These are phyloP conservation scores for Coniophora puteana DNA, from an alignment of 1,284 basidiomycete species.

Conservation along the genomic window DNA sequence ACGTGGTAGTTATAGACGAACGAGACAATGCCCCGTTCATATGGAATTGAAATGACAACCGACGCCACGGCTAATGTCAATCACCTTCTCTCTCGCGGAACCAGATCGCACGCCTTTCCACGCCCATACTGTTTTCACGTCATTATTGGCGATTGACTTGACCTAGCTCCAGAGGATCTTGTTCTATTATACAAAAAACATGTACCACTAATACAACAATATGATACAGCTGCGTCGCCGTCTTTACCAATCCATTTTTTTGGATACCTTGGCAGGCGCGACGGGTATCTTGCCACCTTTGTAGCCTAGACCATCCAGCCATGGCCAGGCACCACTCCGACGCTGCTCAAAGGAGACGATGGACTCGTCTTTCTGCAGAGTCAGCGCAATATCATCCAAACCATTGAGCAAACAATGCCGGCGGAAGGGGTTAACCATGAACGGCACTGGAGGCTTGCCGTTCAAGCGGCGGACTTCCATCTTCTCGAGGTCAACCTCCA, in stretches of 20 bases:
- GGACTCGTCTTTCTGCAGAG: slow-evolving; percentile 68
- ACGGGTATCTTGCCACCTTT: slow-evolving; percentile 72
- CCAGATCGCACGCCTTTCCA: too few relatives aligned
- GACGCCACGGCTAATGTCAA: too few relatives aligned
- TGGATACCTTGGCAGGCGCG: slow-evolving; percentile 38
- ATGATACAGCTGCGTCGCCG: background rate
- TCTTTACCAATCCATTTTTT: slow-evolving; percentile 76
- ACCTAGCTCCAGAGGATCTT: too few relatives aligned
- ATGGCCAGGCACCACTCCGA: slow-evolving; percentile 80
- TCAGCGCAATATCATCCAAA: slow-evolving; percentile 91
- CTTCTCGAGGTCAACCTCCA: slow-evolving; percentile 90
- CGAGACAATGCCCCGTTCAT: too few relatives aligned
- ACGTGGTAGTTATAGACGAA: too few relatives aligned
- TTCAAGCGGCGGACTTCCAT: slow-evolving; percentile 77
- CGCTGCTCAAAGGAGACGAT: slow-evolving; percentile 79
- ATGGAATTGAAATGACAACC: too few relatives aligned
- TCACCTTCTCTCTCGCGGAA: too few relatives aligned
- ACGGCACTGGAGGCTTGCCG: slow-evolving; percentile 71
- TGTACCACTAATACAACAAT: background rate
- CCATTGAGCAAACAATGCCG: slow-evolving; percentile 91
- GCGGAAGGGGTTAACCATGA: slow-evolving; percentile 85
- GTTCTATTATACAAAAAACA: too few relatives aligned
- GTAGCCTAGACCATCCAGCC: slow-evolving; percentile 93
- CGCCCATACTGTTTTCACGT: too few relatives aligned
- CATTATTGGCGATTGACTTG: too few relatives aligned